A percentile compares a stretch with the other conserved stretches of the same genome.
These are phyloP conservation scores for Lepidium campestre DNA, from an alignment of 441 rosid genomes.

Conservation along the genomic window DNA sequence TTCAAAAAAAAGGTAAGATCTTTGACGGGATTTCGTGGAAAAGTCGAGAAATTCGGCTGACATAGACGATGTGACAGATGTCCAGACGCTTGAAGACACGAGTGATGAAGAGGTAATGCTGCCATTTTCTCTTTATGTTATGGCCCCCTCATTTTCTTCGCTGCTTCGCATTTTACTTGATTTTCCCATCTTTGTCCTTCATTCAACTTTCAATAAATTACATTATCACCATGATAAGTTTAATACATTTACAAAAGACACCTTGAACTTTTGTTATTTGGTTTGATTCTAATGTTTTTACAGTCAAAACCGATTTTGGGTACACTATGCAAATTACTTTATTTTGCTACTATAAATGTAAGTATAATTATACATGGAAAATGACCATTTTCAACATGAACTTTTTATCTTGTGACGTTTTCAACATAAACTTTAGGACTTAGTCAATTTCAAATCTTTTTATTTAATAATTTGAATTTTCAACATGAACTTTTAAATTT, in stretches of 20 bases:
- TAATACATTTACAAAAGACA: not conserved
- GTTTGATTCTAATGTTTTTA: too few species aligned
- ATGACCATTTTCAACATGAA: too few species aligned
- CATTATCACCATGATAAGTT: not conserved
- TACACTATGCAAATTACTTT: too few species aligned
- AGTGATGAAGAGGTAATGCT: constrained; percentile 23
- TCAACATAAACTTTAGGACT: too few species aligned
- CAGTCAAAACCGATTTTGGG: too few species aligned
- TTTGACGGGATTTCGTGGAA: not conserved
- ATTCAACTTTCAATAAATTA: not conserved
- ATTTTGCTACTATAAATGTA: too few species aligned
- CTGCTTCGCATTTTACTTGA: not conserved
- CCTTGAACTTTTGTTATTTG: not conserved
- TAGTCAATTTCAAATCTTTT: too few species aligned
- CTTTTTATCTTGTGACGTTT: too few species aligned
- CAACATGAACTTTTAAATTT: too few species aligned
- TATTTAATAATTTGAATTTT: too few species aligned
- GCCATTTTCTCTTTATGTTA: constrained; percentile 5
- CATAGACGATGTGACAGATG: constrained; percentile 5
- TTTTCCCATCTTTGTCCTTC: not conserved
- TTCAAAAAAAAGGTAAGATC: not conserved
- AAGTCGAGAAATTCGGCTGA: not conserved
- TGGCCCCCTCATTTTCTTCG: not conserved
- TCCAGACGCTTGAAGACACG: constrained; percentile 9
- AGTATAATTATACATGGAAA: too few species aligned